phyloP scores from a whole-genome alignment of 495 filamentous ascomycete species.

The Penicillium psychrofluorescens region DNA sequence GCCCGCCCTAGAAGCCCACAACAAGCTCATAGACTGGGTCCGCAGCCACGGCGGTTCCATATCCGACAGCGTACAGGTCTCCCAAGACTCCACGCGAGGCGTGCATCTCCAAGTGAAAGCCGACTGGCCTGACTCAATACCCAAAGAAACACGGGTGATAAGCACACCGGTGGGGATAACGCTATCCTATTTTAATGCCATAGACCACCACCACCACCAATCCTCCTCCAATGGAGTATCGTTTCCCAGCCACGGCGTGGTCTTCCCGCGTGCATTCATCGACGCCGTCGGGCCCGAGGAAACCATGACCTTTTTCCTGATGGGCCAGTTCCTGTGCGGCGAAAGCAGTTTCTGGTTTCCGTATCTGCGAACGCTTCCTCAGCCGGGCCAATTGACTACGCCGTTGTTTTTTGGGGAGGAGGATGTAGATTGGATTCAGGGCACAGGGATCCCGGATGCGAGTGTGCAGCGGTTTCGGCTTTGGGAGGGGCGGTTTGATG shows the following conservation, averaged over 20 bases:
- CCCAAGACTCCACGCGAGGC: slow-evolving; percentile 32
- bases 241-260: slow-evolving; percentile 30
- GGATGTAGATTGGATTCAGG: slow-evolving; percentile 52
- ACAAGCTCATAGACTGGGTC: slow-evolving; percentile 35
- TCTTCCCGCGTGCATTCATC: slow-evolving; percentile 27
- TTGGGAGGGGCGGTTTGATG: slow-evolving; percentile 46
- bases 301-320: slow-evolving; percentile 46
- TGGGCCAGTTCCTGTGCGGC: slow-evolving; percentile 46
- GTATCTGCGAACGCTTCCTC: slow-evolving; percentile 53
- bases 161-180: slow-evolving; percentile 39
- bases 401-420: slow-evolving; percentile 50
- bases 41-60: slow-evolving; percentile 32
- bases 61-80: slow-evolving; percentile 32
- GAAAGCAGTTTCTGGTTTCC: slow-evolving; percentile 53
- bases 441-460: slow-evolving; percentile 50
- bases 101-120: slow-evolving; percentile 38
- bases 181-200: slow-evolving; percentile 47
- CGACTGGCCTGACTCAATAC: slow-evolving; percentile 15
- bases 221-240: slow-evolving; percentile 6
- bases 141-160: slow-evolving; percentile 31
- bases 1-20: slow-evolving; percentile 21
- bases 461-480: slow-evolving; percentile 29
- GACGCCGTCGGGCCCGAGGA: slow-evolving; percentile 30
- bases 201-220: slow-evolving; percentile 9
- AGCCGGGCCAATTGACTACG: slow-evolving; percentile 44